Percentiles rank a stretch among this genome's conserved stretches.
These are phyloP conservation scores for Coriolopsis trogii DNA, from an alignment of 1,284 basidiomycete species.

Conservation along the genomic window DNA sequence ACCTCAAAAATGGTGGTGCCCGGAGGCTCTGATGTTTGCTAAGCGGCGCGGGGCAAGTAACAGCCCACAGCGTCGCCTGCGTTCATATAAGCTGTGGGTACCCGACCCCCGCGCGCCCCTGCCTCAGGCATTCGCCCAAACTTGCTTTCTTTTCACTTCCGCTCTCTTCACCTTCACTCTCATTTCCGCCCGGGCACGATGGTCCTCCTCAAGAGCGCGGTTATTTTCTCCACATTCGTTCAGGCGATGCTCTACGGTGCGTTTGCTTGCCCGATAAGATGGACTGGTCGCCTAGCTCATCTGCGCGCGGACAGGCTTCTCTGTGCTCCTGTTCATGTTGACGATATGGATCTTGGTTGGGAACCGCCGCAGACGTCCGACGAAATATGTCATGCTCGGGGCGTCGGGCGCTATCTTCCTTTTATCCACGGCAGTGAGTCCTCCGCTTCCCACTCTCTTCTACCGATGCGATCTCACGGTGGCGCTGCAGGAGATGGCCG, in stretches of 20 bases:
- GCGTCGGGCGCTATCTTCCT: conserved; percentile 19
- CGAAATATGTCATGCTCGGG: conserved; percentile 17
- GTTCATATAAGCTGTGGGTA: no score
- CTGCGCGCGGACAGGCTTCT: conserved; percentile 24
- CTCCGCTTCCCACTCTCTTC: background rate
- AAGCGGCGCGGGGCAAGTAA: no score
- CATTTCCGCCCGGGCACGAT: background rate
- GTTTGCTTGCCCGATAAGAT: background rate
- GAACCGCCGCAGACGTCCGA: conserved; percentile 11
- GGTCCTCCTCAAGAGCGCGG: conserved; percentile 12
- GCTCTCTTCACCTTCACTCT: background rate
- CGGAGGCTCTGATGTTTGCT: no score
- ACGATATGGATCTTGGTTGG: conserved; percentile 29
- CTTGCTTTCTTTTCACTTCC: background rate
- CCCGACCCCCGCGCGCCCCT: no score
- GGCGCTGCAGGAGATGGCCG: conserved; percentile 24
- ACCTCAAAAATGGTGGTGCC: no score
- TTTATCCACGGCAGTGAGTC: conserved; percentile 28
- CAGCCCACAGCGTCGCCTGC: no score
- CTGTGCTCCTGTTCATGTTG: conserved; percentile 25
- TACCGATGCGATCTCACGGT: background rate
- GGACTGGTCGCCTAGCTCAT: background rate
- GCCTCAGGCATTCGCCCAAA: no score
- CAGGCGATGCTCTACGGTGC: conserved; percentile 30
- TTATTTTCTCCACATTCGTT: conserved; percentile 23